Conservation (phyloP, 2,329 filamentous ascomycete genomes). For the Trichoderma harzianum region DNA sequence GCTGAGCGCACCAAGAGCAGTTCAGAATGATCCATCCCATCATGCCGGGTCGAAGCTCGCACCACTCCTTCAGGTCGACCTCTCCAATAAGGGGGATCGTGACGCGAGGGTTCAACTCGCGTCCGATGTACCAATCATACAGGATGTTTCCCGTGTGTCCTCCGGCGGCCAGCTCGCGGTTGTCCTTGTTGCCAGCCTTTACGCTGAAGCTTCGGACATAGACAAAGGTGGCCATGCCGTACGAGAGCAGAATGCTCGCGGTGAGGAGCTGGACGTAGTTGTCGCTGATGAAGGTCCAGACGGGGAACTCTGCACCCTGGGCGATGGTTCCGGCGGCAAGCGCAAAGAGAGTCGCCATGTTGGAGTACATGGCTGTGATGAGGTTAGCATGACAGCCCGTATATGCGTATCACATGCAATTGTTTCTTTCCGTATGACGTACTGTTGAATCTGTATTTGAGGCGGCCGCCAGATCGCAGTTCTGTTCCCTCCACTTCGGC, state of each 20-base stretch:
- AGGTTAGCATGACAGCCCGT: slow-evolving; percentile 16
- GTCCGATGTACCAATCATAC: slow-evolving; percentile 96
- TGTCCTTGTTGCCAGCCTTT: slow-evolving; percentile 66
- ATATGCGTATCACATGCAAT: background rate
- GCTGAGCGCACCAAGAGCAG: slow-evolving; percentile 78
- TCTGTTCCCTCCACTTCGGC: slow-evolving; percentile 66
- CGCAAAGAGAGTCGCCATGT: slow-evolving; percentile 66
- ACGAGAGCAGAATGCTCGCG: slow-evolving; percentile 74
- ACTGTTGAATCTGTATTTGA: slow-evolving; percentile 83
- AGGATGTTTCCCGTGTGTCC: slow-evolving; percentile 80
- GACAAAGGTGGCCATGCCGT: slow-evolving; percentile 69
- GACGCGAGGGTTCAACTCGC: slow-evolving; percentile 87
- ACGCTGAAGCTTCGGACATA: slow-evolving; percentile 82
- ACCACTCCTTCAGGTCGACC: slow-evolving; percentile 85
- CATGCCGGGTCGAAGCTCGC: slow-evolving; percentile 88
- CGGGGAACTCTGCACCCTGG: slow-evolving; percentile 75
- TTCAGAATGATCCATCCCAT: slow-evolving; percentile 86
- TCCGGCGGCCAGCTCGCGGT: slow-evolving; percentile 76
- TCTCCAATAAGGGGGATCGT: slow-evolving; percentile 75
- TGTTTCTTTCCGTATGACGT: slow-evolving; percentile 24
- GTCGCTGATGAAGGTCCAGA: slow-evolving; percentile 92
- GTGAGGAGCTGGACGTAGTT: slow-evolving; percentile 86
- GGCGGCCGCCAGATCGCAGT: slow-evolving; percentile 65
- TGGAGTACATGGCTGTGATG: slow-evolving; percentile 67
- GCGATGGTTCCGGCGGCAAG: slow-evolving; percentile 70